Percentiles rank a stretch among this genome's conserved stretches.
Evolutionary conservation across 768 basidiomycete species (phyloP).

Genomic region (Panaeolus cyanescens): DNA sequence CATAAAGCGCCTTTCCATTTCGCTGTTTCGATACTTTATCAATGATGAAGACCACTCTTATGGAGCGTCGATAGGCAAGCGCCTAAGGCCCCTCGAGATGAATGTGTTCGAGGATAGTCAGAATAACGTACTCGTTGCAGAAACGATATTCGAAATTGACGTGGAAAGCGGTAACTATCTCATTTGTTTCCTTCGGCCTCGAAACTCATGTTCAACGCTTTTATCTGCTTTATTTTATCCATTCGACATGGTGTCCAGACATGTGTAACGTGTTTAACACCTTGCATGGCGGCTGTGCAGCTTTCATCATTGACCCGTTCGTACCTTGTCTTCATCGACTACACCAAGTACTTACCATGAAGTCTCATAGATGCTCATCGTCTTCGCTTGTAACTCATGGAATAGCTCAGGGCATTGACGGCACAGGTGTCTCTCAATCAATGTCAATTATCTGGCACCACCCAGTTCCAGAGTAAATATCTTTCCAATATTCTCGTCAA

Average conservation of each 20-base stretch:
- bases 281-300: conserved; percentile 61
- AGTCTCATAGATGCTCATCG: conserved; percentile 39
- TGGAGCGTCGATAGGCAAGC: conserved; percentile 37
- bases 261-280: conserved; percentile 53
- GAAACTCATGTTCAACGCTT: too few relatives aligned
- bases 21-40: conserved; percentile 38
- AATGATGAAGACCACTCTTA: conserved; percentile 35
- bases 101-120: conserved; percentile 28
- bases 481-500: neutral
- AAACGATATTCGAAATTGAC: conserved; percentile 41
- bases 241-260: conserved; percentile 32
- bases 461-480: conserved; percentile 34
- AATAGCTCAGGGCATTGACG: conserved; percentile 36
- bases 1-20: conserved; percentile 33
- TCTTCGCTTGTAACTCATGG: conserved; percentile 46
- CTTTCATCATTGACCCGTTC: conserved; percentile 56
- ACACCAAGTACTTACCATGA: neutral
- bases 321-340: conserved; percentile 15
- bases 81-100: conserved; percentile 36
- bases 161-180: conserved; percentile 35
- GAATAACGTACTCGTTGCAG: conserved; percentile 19
- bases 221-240: neutral
- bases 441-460: conserved; percentile 54
- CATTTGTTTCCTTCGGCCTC: neutral
- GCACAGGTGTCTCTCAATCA: conserved; percentile 49